These are phyloP conservation scores for Boletus sp. DNA, from an alignment of 768 basidiomycete genomes.

Conservation along the genomic window DNA sequence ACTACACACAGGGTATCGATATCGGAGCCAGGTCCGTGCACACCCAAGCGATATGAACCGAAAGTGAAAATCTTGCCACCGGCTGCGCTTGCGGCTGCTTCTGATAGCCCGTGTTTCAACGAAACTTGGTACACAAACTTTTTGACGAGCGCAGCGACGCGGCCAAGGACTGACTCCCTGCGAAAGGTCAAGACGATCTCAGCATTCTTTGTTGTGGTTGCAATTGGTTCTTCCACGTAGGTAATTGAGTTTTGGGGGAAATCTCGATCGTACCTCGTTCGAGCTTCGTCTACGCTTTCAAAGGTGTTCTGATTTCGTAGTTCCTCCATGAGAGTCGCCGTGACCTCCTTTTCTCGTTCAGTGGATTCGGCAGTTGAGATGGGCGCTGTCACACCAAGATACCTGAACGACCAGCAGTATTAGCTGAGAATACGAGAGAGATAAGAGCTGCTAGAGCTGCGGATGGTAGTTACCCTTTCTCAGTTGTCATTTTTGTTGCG, in stretches of 20 bases:
- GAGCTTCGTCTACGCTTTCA: conserved; percentile 84
- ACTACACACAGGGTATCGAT: conserved; percentile 99
- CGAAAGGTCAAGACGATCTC: conserved; percentile 19
- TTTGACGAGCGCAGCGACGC: conserved; percentile 85
- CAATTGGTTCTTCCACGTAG: conserved; percentile 1
- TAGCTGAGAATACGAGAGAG: conserved; percentile 4
- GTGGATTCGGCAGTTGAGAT: conserved; percentile 76
- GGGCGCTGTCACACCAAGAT: conserved; percentile 80
- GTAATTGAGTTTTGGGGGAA: conserved; percentile 4
- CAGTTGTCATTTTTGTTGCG: conserved; percentile 37
- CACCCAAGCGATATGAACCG: conserved; percentile 96
- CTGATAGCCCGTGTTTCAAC: conserved; percentile 76
- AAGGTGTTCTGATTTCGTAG: conserved; percentile 81
- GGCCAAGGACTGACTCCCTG: conserved; percentile 92
- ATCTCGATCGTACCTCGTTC: conserved; percentile 62
- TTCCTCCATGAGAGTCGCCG: conserved; percentile 85
- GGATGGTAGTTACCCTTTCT: conserved; percentile 35
- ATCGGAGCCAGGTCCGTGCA: conserved; percentile 93
- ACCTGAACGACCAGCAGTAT: conserved; percentile 40
- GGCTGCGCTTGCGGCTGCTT: conserved; percentile 80
- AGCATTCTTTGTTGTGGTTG: conserved; percentile 13
- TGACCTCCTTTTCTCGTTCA: conserved; percentile 79
- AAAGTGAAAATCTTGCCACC: conserved; percentile 99
- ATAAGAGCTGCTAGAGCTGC: conserved; percentile 3
- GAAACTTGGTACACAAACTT: conserved; percentile 87